Percentiles rank a stretch among this genome's conserved stretches.
These are phyloP conservation scores for Priceomyces carsonii DNA, from an alignment of 805 yeast genomes.

Conservation along the genomic window DNA sequence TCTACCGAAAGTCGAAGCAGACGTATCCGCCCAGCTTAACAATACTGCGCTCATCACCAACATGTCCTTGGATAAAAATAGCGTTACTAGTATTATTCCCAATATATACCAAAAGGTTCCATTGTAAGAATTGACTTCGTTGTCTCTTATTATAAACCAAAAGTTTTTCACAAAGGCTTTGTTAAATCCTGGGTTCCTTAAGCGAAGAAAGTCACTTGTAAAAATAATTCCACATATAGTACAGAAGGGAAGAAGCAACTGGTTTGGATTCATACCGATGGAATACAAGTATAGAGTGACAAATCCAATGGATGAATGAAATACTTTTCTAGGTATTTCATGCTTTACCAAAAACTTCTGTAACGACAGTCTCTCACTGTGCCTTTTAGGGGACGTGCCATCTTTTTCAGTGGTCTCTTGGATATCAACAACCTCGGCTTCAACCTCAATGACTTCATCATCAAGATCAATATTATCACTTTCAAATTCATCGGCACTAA, in stretches of 20 bases:
- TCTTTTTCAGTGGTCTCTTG: constrained; percentile 8
- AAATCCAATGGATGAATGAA: constrained; percentile 89
- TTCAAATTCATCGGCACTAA: constrained; percentile 17
- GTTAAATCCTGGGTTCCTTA: constrained; percentile 64
- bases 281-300: constrained; percentile 74
- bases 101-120: constrained; percentile 88
- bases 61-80: constrained; percentile 76
- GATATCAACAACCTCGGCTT: constrained; percentile 6
- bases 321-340: constrained; percentile 84
- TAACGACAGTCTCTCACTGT: constrained; percentile 4
- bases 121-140: constrained; percentile 69
- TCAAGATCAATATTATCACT: constrained; percentile 18
- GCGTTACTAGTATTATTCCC: constrained; percentile 74
- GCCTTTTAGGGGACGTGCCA: constrained; percentile 5
- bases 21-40: constrained; percentile 96
- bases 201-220: constrained; percentile 65
- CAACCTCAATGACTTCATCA: constrained; percentile 13
- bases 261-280: constrained; percentile 52
- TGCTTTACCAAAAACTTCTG: constrained; percentile 62
- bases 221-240: constrained; percentile 58
- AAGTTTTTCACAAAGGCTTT: constrained; percentile 61
- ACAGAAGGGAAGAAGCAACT: constrained; percentile 61
- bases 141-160: constrained; percentile 84
- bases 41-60: constrained; percentile 72
- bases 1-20: constrained; percentile 93